phyloP scores from a whole-genome alignment of 257 asterid species.

The Gynochthodes officinalis region DNA sequence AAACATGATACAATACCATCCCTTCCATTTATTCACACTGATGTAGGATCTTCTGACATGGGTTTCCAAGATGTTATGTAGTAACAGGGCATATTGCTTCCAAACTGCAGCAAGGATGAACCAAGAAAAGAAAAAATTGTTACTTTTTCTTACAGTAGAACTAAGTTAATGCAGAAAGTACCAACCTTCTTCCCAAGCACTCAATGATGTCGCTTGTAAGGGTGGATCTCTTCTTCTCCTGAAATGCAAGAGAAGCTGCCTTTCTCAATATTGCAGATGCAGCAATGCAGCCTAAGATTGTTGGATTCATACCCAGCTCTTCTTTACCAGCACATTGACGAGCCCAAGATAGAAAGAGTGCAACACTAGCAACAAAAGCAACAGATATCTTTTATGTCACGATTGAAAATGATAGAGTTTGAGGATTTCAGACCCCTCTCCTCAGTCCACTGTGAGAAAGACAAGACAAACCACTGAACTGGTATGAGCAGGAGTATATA shows the following conservation, averaged over 20 bases:
- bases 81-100: conserved; percentile 67
- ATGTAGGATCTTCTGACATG: too few species aligned
- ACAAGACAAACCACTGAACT: too few species aligned
- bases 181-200: conserved; percentile 74
- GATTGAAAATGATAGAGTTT: not conserved
- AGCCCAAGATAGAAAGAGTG: conserved; percentile 85
- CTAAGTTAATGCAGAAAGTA: not conserved
- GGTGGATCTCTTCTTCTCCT: conserved; percentile 71
- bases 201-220: conserved; percentile 82
- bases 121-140: not conserved
- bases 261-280: conserved; percentile 72
- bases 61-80: conserved; percentile 3
- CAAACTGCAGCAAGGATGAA: conserved; percentile 46
- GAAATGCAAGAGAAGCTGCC: conserved; percentile 79
- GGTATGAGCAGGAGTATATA: too few species aligned
- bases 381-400: not conserved
- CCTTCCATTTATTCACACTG: too few species aligned
- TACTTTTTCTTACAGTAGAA: not conserved
- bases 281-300: conserved; percentile 67
- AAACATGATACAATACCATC: too few species aligned
- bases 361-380: conserved; percentile 49
- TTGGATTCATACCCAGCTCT: conserved; percentile 42
- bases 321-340: conserved; percentile 41
- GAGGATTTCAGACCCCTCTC: not conserved
- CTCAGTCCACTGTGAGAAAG: not conserved